Evolutionary conservation across 192 early-diverging fungal species (phyloP).

Genomic region (Dissophora globulifera): DNA sequence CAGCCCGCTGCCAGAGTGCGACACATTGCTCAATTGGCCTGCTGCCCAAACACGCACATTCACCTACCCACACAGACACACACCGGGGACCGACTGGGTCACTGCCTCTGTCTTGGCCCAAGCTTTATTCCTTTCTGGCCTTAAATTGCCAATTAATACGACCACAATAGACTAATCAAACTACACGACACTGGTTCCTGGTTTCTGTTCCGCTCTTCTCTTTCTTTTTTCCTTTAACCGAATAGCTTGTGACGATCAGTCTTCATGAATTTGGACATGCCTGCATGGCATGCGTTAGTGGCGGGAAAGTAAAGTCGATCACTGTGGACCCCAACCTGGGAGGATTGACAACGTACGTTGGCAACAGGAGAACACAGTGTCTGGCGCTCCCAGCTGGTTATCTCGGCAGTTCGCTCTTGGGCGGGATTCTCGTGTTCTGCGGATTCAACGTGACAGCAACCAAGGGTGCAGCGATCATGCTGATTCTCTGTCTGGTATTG

Average conservation of each 20-base stretch:
- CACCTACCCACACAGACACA: no score
- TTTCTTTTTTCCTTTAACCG: no score
- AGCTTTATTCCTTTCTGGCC: neutral
- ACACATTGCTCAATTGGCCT: no score
- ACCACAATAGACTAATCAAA: no score
- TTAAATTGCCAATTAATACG: conserved; percentile 13
- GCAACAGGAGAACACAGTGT: conserved; percentile 74
- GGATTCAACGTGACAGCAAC: conserved; percentile 90
- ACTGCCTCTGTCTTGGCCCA: neutral
- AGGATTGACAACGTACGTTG: conserved; percentile 73
- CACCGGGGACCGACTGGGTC: no score
- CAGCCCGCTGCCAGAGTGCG: no score
- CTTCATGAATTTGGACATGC: conserved; percentile 98
- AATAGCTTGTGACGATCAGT: conserved; percentile 85
- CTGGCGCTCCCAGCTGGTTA: conserved; percentile 91
- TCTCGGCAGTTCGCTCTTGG: conserved; percentile 87
- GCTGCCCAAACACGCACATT: no score
- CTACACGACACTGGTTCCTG: no score
- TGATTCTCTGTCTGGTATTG: conserved; percentile 84
- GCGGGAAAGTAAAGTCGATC: conserved; percentile 88
- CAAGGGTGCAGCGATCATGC: conserved; percentile 86
- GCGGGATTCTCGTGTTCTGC: conserved; percentile 92
- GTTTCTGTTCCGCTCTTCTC: no score
- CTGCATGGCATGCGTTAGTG: conserved; percentile 84
- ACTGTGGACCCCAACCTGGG: conserved; percentile 94